A percentile compares a stretch with the other conserved stretches of the same genome.
phyloP scores from a whole-genome alignment of 139 green algal species.

The Ostreobium quekettii region DNA sequence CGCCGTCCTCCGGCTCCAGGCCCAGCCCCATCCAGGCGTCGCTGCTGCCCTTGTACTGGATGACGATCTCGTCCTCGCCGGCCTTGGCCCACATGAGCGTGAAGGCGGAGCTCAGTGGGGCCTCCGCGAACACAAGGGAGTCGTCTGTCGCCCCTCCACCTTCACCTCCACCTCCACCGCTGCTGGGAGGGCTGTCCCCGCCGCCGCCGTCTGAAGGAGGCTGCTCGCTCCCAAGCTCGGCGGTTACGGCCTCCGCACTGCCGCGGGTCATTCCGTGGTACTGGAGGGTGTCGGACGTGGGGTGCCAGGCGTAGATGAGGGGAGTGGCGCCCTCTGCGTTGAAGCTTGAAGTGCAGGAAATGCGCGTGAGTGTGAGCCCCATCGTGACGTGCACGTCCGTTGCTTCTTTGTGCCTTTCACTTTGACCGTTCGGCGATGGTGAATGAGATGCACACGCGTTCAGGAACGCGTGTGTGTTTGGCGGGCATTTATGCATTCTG shows the following conservation, averaged over 20 bases:
- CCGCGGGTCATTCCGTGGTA: slow-evolving; percentile 13
- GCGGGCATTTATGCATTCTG: too few relatives aligned
- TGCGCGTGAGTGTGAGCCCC: too few relatives aligned
- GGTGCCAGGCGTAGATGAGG: slow-evolving; percentile 12
- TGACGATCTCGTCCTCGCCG: slow-evolving; percentile 6
- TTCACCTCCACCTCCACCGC: not conserved
- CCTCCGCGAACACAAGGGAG: slow-evolving; percentile 1
- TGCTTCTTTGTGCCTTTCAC: too few relatives aligned
- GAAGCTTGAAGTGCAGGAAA: too few relatives aligned
- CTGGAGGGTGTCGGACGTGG: not conserved
- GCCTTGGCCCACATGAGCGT: slow-evolving; percentile 7
- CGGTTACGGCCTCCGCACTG: not conserved
- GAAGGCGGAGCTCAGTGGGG: not conserved
- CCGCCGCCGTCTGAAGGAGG: slow-evolving; percentile 3
- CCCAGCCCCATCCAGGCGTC: slow-evolving; percentile 14
- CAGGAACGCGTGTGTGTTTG: too few relatives aligned
- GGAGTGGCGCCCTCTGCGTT: not conserved
- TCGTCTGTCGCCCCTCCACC: not conserved
- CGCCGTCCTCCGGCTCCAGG: slow-evolving; percentile 13
- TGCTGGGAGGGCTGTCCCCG: not conserved
- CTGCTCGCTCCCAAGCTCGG: too few relatives aligned
- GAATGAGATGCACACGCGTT: too few relatives aligned
- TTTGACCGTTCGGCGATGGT: too few relatives aligned
- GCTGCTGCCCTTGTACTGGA: not conserved
- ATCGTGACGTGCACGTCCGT: too few relatives aligned